These are phyloP conservation scores for Croton setiger DNA, from an alignment of 441 rosid genomes.

Conservation along the genomic window DNA sequence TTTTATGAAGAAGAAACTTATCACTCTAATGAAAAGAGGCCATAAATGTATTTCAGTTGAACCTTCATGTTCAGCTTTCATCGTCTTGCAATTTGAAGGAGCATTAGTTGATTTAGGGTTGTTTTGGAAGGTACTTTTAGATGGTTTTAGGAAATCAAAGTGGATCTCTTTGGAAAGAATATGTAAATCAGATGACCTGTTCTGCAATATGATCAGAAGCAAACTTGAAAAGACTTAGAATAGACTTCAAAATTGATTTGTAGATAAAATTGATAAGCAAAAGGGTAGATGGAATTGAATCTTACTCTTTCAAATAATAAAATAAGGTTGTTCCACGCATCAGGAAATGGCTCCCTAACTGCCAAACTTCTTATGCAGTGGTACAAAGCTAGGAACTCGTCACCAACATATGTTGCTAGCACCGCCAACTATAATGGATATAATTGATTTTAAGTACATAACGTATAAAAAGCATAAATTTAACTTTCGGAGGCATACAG, in stretches of 20 bases:
- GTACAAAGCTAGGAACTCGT: slow-evolving; percentile 82
- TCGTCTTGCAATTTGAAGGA: slow-evolving; percentile 20
- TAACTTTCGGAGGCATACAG: slow-evolving; percentile 6
- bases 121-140: slow-evolving; percentile 29
- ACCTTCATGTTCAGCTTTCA: slow-evolving; percentile 31
- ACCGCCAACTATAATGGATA: slow-evolving; percentile 66
- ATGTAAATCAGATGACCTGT: slow-evolving; percentile 47
- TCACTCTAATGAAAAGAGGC: slow-evolving; percentile 59
- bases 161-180: slow-evolving; percentile 36
- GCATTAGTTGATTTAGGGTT: slow-evolving; percentile 24
- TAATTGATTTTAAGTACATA: slow-evolving; percentile 5
- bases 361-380: slow-evolving; percentile 95
- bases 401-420: slow-evolving; percentile 83
- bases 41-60: slow-evolving; percentile 41
- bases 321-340: slow-evolving; percentile 76
- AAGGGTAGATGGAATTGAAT: slow-evolving; percentile 1
- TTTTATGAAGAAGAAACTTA: slow-evolving; percentile 67
- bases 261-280: slow-evolving; percentile 10
- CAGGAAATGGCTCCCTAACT: slow-evolving; percentile 88
- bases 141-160: slow-evolving; percentile 60
- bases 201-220: slow-evolving; percentile 55
- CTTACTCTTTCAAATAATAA: slow-evolving; percentile 78
- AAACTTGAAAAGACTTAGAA: slow-evolving; percentile 24
- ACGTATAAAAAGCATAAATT: background rate
- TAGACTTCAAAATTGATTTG: background rate